Evolutionary conservation across 139 green algal species (phyloP).

Genomic region (Chlamydomonas incerta): DNA sequence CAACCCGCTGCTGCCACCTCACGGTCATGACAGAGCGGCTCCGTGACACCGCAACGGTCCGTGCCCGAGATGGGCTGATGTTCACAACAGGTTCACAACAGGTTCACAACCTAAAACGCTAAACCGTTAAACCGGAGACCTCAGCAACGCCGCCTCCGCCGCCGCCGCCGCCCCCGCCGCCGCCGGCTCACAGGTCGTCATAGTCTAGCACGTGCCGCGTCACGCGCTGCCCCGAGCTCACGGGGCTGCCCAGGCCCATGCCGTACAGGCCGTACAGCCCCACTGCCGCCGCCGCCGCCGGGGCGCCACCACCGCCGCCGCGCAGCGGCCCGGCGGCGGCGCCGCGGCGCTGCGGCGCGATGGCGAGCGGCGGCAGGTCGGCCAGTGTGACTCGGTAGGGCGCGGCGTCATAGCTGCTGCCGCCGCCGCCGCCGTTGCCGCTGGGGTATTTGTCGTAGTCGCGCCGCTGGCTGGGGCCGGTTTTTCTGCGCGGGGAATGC

Average conservation of each 20-base stretch:
- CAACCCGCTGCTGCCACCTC: too few species aligned
- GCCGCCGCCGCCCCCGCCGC: too few species aligned
- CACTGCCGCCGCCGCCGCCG: neutral
- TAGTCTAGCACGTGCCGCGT: slow-evolving; percentile 27
- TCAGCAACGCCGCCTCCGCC: too few species aligned
- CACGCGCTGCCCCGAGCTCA: neutral
- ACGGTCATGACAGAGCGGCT: too few species aligned
- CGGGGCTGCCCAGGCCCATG: neutral
- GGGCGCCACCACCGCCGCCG: neutral
- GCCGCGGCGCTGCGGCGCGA: neutral
- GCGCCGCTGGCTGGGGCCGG: slow-evolving; percentile 15
- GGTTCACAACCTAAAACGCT: too few species aligned
- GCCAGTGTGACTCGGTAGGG: neutral
- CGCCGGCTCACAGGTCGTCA: slow-evolving; percentile 39
- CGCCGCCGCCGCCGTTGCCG: neutral
- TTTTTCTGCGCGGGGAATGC: neutral
- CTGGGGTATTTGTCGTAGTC: neutral
- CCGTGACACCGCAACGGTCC: too few species aligned
- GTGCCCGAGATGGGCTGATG: too few species aligned
- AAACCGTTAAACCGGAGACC: too few species aligned
- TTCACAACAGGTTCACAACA: too few species aligned
- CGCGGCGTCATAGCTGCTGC: neutral
- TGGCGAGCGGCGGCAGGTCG: neutral
- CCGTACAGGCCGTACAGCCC: slow-evolving; percentile 13
- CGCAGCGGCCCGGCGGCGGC: neutral